Base-by-base conservation (phyloP, 305 asterid species). In the Solanum hybrid region DNA sequence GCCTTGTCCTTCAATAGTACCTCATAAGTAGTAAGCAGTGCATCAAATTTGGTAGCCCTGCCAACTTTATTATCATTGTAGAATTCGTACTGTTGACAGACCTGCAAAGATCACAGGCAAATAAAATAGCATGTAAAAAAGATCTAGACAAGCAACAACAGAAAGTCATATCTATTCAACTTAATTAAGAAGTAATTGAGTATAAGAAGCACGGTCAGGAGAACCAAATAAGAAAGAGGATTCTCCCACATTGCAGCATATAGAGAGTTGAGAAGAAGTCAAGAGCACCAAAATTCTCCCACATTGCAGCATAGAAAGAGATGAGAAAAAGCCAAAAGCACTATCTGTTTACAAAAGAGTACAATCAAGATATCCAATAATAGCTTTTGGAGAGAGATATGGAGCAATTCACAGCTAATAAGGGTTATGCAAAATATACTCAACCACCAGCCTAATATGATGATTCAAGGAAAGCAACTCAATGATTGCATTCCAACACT, bases 1-100 rank as follows among this genome's bases (percentile, higher is more conserved):
- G 92, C 94, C 90, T 95, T 98, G 93, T 98, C 99, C 94, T 98
- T 98, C 94, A 98, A 88, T 89, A 98, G 81, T 14, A 97, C 99
- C 94, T 98, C 99, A 90, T 98, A 98, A 22, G 99, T 98, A 85
- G 99, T 98, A 93, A 98, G 92, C 88, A 98, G 97, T 35, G 99
- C 37, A 91, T 98, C 99, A 91, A 97, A 98, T 90, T 91, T 95
- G 69, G 90, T 95, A 91, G 92, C 94, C 94, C 98, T 93, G 90
- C 98, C 98, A 32, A 93, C 66, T 92, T 91, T 96, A 90, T 93
- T 95, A 24, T 97, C 98, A 94, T 93, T 93, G 93, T 93, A 92
- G 92, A 98, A 98, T 93, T 98, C 99, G 32, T 94, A 95, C 64
- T 95, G 98, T 95, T 97, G 98, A 92, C 99, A 98, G 85, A 97